A percentile compares a stretch with the other conserved stretches of the same genome.
These are phyloP conservation scores for Anastatica hierochuntica DNA, from an alignment of 345 rosid genomes.

Conservation along the genomic window DNA sequence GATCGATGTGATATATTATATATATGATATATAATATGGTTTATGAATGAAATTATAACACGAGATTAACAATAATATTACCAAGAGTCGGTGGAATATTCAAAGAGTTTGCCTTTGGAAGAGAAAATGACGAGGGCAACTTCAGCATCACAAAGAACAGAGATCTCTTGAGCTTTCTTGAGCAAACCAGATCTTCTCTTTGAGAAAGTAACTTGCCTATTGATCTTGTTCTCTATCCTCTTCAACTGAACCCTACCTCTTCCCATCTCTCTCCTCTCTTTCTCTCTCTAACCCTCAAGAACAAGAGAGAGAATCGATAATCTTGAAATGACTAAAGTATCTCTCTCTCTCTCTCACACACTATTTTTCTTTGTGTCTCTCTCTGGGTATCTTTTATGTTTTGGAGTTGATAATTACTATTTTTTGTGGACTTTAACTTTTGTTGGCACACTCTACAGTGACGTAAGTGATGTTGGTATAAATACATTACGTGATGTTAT, in stretches of 20 bases:
- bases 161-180: constrained; percentile 89
- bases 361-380: neutral
- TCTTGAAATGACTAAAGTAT: constrained; percentile 23
- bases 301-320: constrained; percentile 22
- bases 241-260: constrained; percentile 83
- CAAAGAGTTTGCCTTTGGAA: constrained; percentile 71
- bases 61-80: constrained; percentile 10
- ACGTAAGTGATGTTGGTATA: constrained; percentile 20
- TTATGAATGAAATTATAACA: neutral
- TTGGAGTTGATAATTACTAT: neutral
- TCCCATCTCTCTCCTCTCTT: constrained; percentile 45
- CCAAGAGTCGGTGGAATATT: constrained; percentile 69
- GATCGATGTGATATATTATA: constrained; percentile 10
- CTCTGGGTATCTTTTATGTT: constrained; percentile 32
- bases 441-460: constrained; percentile 26
- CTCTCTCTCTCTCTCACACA: constrained; percentile 15
- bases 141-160: constrained; percentile 74
- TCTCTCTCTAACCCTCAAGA: too few species aligned
- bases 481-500: constrained; percentile 21
- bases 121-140: constrained; percentile 79
- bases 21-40: neutral
- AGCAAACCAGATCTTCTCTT: constrained; percentile 69
- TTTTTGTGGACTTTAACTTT: neutral
- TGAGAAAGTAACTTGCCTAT: constrained; percentile 83
- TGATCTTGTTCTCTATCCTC: constrained; percentile 92